Evolutionary conservation across 306 rosid species (phyloP).

Genomic region (Lupinus albus): DNA sequence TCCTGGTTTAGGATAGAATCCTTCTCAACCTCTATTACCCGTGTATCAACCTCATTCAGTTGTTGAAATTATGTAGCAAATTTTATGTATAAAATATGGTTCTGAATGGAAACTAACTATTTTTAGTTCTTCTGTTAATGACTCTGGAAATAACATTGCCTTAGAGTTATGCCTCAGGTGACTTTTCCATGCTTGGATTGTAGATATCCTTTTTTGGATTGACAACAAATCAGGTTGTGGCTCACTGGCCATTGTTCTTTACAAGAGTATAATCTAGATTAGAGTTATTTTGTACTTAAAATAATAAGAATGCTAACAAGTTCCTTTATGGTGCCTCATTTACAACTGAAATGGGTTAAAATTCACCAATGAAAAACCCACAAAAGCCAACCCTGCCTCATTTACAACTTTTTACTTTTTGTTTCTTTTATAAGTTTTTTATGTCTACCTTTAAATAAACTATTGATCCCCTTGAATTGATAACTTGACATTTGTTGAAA

Average conservation of each 20-base stretch:
- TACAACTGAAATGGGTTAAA: too few species aligned
- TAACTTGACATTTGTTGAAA: too few species aligned
- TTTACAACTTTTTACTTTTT: too few species aligned
- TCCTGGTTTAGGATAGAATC: constrained; percentile 58
- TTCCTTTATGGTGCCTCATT: too few species aligned
- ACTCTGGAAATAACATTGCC: not conserved
- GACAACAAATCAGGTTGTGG: not conserved
- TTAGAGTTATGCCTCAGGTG: not conserved
- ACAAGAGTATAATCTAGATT: not conserved
- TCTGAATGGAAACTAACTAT: constrained; percentile 35
- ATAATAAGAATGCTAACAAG: too few species aligned
- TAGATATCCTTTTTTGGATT: not conserved
- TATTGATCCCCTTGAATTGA: too few species aligned
- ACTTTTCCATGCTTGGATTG: not conserved
- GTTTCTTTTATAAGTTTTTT: too few species aligned
- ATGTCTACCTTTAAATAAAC: too few species aligned
- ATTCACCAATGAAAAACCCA: too few species aligned
- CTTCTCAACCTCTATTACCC: constrained; percentile 42
- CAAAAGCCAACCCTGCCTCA: too few species aligned
- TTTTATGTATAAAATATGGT: constrained; percentile 39
- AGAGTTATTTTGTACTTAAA: not conserved
- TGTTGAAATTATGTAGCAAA: constrained; percentile 51
- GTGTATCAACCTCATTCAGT: constrained; percentile 44
- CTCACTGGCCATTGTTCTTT: not conserved
- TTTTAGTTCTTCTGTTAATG: constrained; percentile 2